Percentiles rank a stretch among this genome's conserved stretches.
Evolutionary conservation across 345 rosid species (phyloP).

Genomic region (Sisymbrium irio): DNA sequence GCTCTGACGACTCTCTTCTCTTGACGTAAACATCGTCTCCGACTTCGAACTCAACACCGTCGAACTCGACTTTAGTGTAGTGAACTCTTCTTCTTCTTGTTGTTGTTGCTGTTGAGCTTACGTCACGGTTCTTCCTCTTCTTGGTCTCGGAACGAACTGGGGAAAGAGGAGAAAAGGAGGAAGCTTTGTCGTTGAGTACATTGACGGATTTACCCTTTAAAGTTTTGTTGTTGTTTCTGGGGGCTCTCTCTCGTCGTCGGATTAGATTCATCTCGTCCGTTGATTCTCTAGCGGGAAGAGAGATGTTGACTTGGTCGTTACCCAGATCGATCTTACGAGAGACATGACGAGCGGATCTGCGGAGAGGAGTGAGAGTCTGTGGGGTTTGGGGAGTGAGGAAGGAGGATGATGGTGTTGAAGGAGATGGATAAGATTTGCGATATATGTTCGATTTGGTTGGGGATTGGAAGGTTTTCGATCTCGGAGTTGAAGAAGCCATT

Average conservation of each 20-base stretch:
- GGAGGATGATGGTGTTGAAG: no score
- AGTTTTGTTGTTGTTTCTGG: background rate
- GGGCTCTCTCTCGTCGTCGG: constrained; percentile 14
- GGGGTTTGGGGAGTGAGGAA: constrained; percentile 53
- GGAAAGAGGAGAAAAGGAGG: constrained; percentile 55
- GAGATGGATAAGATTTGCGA: constrained; percentile 25
- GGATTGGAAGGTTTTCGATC: constrained; percentile 31
- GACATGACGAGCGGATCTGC: constrained; percentile 50
- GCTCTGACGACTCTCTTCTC: constrained; percentile 88
- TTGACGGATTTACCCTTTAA: constrained; percentile 2
- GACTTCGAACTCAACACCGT: constrained; percentile 65
- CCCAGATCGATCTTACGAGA: constrained; percentile 30
- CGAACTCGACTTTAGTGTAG: constrained; percentile 65
- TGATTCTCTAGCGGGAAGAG: constrained; percentile 12
- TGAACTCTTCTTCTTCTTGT: constrained; percentile 47
- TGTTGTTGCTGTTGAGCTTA: background rate
- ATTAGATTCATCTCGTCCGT: constrained; percentile 15
- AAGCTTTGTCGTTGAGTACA: constrained; percentile 13
- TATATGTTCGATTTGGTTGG: constrained; percentile 29
- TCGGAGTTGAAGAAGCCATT: constrained; percentile 58
- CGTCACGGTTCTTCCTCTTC: constrained; percentile 39
- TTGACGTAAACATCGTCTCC: constrained; percentile 86
- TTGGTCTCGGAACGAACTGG: constrained; percentile 53
- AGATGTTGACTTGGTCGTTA: background rate
- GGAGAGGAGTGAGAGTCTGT: constrained; percentile 38